phyloP scores from a whole-genome alignment of 2,329 filamentous ascomycete species.

The Colletotrichum falcatum region DNA sequence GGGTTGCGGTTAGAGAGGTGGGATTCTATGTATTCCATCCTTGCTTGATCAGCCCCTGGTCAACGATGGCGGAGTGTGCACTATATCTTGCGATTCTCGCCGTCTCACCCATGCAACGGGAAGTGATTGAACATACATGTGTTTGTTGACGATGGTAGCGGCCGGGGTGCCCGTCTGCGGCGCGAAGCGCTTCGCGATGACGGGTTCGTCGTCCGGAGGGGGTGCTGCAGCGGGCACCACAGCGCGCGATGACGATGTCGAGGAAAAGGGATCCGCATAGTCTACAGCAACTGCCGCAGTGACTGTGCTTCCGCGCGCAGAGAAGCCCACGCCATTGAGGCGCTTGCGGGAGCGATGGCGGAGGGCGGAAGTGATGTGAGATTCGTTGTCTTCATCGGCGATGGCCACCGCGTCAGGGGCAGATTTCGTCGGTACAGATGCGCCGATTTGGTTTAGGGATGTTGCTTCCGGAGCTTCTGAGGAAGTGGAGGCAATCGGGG shows the following conservation, averaged over 20 bases:
- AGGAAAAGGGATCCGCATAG: constrained; percentile 44
- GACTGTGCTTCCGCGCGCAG: constrained; percentile 45
- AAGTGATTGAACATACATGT: constrained; percentile 74
- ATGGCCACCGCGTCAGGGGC: constrained; percentile 25
- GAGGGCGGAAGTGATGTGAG: constrained; percentile 21
- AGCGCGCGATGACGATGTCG: constrained; percentile 19
- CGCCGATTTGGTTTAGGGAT: neutral
- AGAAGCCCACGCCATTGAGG: constrained; percentile 69
- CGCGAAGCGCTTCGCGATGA: constrained; percentile 68
- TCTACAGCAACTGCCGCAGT: constrained; percentile 44
- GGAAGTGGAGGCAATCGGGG: neutral
- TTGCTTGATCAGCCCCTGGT: constrained; percentile 75
- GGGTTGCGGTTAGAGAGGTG: constrained; percentile 75
- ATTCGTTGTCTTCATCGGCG: constrained; percentile 33
- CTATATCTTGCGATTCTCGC: neutral
- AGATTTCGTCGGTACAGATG: constrained; percentile 25
- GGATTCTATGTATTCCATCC: constrained; percentile 88
- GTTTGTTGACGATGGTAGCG: constrained; percentile 75
- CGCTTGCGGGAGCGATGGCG: constrained; percentile 64
- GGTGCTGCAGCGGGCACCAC: constrained; percentile 48
- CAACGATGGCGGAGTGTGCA: constrained; percentile 7
- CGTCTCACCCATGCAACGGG: neutral
- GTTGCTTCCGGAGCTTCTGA: neutral
- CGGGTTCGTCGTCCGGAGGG: constrained; percentile 46
- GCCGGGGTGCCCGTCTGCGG: constrained; percentile 75